phyloP scores from a whole-genome alignment of 768 basidiomycete species.

The Mycena chlorophos region DNA sequence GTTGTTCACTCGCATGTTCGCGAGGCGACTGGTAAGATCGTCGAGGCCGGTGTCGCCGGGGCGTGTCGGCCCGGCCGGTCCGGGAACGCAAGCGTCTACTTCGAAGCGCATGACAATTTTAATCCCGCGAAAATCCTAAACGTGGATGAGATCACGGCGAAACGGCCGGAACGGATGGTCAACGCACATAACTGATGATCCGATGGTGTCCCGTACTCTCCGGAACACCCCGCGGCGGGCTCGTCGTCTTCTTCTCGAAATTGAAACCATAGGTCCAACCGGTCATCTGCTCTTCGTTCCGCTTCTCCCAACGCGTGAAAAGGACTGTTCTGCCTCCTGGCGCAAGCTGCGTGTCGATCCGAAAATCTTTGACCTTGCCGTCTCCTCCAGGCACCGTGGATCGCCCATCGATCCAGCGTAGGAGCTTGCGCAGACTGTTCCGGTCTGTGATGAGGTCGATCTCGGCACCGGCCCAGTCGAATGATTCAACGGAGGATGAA shows the following conservation, averaged over 20 bases:
- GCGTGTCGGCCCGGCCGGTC: conserved; percentile 26
- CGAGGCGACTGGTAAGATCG: conserved; percentile 37
- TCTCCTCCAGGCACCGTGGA: conserved; percentile 52
- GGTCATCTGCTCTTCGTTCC: conserved; percentile 34
- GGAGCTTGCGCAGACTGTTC: conserved; percentile 53
- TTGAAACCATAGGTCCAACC: conserved; percentile 55
- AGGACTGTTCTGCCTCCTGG: conserved; percentile 59
- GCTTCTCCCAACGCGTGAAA: conserved; percentile 58
- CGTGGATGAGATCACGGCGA: neutral
- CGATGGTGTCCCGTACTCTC: conserved; percentile 59
- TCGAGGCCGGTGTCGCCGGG: conserved; percentile 29
- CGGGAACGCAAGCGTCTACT: conserved; percentile 49
- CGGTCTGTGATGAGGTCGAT: conserved; percentile 54
- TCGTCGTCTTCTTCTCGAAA: conserved; percentile 60
- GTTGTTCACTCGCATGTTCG: conserved; percentile 33
- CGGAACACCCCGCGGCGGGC: conserved; percentile 46
- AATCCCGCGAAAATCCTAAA: conserved; percentile 57
- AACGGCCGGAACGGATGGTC: conserved; percentile 38
- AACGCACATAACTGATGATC: conserved; percentile 59
- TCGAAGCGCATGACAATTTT: conserved; percentile 60
- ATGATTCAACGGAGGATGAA: neutral
- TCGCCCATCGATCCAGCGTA: conserved; percentile 42
- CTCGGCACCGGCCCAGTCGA: conserved; percentile 34
- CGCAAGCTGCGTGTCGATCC: conserved; percentile 67
- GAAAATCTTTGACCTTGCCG: conserved; percentile 53